Evolutionary conservation across 208 protist species (phyloP).

Genomic region (Leishmania tropica): DNA sequence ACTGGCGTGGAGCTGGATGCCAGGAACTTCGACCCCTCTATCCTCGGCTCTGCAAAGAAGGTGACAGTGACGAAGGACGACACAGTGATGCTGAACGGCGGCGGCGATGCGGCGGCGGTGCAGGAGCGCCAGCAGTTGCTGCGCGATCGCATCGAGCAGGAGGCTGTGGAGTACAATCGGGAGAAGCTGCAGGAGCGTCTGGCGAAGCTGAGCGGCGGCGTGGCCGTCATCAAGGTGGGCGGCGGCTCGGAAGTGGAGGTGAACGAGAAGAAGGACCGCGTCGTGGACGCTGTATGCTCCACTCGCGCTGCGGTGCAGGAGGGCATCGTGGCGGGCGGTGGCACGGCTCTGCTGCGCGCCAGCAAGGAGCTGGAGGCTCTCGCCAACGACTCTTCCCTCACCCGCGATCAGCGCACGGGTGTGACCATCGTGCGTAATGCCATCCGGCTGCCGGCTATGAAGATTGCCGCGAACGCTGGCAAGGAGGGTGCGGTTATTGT

Average conservation of each 20-base stretch:
- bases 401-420: constrained; percentile 96
- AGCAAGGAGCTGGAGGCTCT: constrained; percentile 88
- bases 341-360: constrained; percentile 96
- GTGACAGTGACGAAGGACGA: constrained; percentile 97
- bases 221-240: constrained; percentile 97
- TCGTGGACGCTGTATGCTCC: constrained; percentile 98
- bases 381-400: too few relatives aligned
- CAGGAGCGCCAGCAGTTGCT: constrained; percentile 95
- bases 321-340: constrained; percentile 99
- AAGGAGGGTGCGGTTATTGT: constrained; percentile 98
- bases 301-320: constrained; percentile 99
- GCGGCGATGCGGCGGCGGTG: constrained; percentile 90
- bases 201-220: constrained; percentile 97
- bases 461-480: constrained; percentile 98
- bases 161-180: constrained; percentile 95
- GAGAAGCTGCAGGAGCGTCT: constrained; percentile 98
- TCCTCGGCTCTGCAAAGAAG: constrained; percentile 84
- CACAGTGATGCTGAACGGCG: constrained; percentile 97
- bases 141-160: constrained; percentile 78
- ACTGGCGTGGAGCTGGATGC: constrained; percentile 86
- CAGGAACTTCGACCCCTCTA: constrained; percentile 68
- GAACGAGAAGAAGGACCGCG: constrained; percentile 99
- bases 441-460: constrained; percentile 91
- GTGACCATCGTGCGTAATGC: constrained; percentile 96
- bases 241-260: too few relatives aligned